Conservation (phyloP, 805 yeast genomes). For the Saturnispora gosingensis region DNA sequence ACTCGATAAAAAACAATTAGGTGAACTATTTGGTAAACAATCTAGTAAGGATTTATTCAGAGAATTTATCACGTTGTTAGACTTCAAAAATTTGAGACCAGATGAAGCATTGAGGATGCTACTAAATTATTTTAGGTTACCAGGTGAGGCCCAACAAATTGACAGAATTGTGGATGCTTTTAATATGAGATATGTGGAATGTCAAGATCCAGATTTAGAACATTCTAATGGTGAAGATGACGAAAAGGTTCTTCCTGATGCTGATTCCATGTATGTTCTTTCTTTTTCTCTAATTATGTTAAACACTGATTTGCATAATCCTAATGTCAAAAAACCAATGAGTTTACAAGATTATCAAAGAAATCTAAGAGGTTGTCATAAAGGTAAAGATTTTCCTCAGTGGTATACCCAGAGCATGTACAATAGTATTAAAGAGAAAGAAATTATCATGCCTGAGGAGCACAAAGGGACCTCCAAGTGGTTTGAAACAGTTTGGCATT, state of each 20-base stretch:
- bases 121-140: conserved; percentile 77
- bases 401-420: conserved; percentile 83
- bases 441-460: conserved; percentile 96
- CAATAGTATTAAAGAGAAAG: conserved; percentile 69
- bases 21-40: conserved; percentile 79
- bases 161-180: conserved; percentile 85
- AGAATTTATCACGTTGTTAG: conserved; percentile 60
- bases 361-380: conserved; percentile 74
- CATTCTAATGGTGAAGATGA: conserved; percentile 21
- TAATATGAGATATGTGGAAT: conserved; percentile 67
- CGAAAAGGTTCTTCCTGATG: conserved; percentile 57
- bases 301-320: conserved; percentile 89
- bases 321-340: conserved; percentile 90
- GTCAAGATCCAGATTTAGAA: conserved; percentile 32
- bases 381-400: conserved; percentile 65
- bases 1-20: conserved; percentile 78
- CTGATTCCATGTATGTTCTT: conserved; percentile 81
- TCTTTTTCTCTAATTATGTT: conserved; percentile 90
- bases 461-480: conserved; percentile 88
- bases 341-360: conserved; percentile 69
- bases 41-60: conserved; percentile 48
- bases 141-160: conserved; percentile 96
- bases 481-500: conserved; percentile 83
- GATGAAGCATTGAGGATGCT: conserved; percentile 87
- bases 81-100: conserved; percentile 69